Percentiles rank a stretch among this genome's conserved stretches.
Conservation (phyloP, 2,329 filamentous ascomycete species). For the Fusarium guadeloupense region DNA sequence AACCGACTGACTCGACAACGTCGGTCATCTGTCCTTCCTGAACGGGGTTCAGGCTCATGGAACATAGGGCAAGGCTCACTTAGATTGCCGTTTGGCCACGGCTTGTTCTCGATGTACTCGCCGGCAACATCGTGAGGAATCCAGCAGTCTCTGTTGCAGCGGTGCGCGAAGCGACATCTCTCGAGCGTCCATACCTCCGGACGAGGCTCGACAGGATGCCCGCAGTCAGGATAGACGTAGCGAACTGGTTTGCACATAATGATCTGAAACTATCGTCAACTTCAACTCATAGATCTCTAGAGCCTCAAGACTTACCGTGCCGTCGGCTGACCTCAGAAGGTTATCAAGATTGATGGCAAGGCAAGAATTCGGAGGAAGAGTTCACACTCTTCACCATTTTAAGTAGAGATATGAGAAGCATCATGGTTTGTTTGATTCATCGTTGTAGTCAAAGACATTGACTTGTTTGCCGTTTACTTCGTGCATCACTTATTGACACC, state of each 20-base stretch:
- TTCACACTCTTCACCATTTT: neutral
- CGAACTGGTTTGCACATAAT: conserved; percentile 38
- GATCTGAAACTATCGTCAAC: neutral
- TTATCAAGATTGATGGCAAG: neutral
- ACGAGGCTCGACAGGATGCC: conserved; percentile 24
- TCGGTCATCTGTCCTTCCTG: neutral
- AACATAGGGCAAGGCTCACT: neutral
- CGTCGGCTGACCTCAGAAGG: neutral
- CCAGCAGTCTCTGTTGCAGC: conserved; percentile 34
- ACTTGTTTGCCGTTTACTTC: conserved; percentile 10
- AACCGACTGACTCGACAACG: neutral
- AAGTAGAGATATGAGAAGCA: neutral
- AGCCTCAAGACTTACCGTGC: neutral
- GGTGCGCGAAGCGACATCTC: conserved; percentile 19
- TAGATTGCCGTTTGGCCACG: conserved; percentile 14
- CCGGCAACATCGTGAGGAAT: conserved; percentile 7
- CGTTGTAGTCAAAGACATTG: neutral
- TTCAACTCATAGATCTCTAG: neutral
- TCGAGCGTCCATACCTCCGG: conserved; percentile 21
- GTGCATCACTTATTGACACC: conserved; percentile 10
- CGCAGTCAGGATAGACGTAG: conserved; percentile 39
- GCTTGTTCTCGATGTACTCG: neutral
- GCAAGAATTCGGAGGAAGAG: neutral
- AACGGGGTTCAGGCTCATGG: neutral
- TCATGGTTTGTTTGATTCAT: neutral